These are phyloP conservation scores for Hypoxylon sp. DNA, from an alignment of 2,329 filamentous ascomycete species.

Conservation along the genomic window DNA sequence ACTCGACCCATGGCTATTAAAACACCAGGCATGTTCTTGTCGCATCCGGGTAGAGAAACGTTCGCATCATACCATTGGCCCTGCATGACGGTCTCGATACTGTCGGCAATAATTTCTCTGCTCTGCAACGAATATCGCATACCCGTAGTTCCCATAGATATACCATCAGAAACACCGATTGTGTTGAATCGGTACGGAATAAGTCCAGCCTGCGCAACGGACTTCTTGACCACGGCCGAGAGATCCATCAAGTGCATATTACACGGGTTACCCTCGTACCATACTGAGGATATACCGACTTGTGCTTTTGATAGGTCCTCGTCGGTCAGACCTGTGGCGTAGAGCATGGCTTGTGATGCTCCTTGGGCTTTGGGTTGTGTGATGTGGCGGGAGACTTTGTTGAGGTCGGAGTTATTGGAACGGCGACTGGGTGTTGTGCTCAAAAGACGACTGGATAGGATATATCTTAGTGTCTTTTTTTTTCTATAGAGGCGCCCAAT, in stretches of 20 bases:
- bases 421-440: slow-evolving; percentile 59
- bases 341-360: slow-evolving; percentile 98
- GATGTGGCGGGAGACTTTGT: slow-evolving; percentile 84
- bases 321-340: slow-evolving; percentile 88
- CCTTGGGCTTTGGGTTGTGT: slow-evolving; percentile 98
- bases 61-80: slow-evolving; percentile 99
- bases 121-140: slow-evolving; percentile 97
- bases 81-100: slow-evolving; percentile 98
- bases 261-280: slow-evolving; percentile 98
- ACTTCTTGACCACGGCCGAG: slow-evolving; percentile 75
- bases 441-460: slow-evolving; percentile 56
- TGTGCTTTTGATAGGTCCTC: slow-evolving; percentile 95
- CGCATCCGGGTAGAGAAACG: slow-evolving; percentile 94
- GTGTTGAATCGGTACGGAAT: slow-evolving; percentile 99
- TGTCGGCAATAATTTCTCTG: slow-evolving; percentile 95
- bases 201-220: slow-evolving; percentile 74
- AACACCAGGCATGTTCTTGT: slow-evolving; percentile 99
- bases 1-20: slow-evolving; percentile 93
- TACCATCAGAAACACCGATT: slow-evolving; percentile 95
- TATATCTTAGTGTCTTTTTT: slow-evolving; percentile 19
- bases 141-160: slow-evolving; percentile 97
- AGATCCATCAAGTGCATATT: slow-evolving; percentile 98
- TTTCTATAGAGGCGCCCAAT: neutral
- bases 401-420: slow-evolving; percentile 68
- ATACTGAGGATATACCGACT: slow-evolving; percentile 96